A percentile compares a stretch with the other conserved stretches of the same genome.
phyloP scores from a whole-genome alignment of 306 rosid genomes.

The Ormosia semicastrata region DNA sequence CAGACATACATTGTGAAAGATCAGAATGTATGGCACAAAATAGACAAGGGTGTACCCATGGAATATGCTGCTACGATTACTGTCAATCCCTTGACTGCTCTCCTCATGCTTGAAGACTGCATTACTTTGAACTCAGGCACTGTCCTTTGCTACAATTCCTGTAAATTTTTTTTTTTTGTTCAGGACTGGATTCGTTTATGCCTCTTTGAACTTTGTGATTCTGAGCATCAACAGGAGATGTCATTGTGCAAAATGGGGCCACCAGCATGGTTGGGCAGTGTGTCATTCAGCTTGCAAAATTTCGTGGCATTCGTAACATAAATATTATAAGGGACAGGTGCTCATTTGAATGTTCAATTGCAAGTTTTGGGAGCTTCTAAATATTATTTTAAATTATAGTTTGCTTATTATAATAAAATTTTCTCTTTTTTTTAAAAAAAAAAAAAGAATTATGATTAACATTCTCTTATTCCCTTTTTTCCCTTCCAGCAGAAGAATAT shows the following conservation, averaged over 20 bases:
- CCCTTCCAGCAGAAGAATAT: background rate
- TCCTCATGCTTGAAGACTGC: conserved; percentile 84
- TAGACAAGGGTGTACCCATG: conserved; percentile 65
- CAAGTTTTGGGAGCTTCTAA: conserved; percentile 7
- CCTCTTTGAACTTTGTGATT: background rate
- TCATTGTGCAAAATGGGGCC: conserved; percentile 95
- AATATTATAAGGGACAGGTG: conserved; percentile 89
- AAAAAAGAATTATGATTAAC: too few species aligned
- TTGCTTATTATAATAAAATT: background rate
- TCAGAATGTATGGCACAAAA: conserved; percentile 74
- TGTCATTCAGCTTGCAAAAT: conserved; percentile 81
- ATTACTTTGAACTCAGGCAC: conserved; percentile 66
- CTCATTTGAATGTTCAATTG: conserved; percentile 23
- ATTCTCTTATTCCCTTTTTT: background rate
- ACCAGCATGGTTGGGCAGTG: conserved; percentile 98
- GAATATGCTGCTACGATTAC: conserved; percentile 90
- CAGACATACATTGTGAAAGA: conserved; percentile 84
- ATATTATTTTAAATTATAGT: background rate
- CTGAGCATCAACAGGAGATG: conserved; percentile 58
- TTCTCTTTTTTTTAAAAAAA: background rate
- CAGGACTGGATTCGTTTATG: background rate
- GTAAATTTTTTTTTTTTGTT: background rate
- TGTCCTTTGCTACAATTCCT: background rate
- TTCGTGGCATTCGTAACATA: conserved; percentile 67
- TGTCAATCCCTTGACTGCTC: conserved; percentile 88